phyloP scores from a whole-genome alignment of 257 asterid species.

The Mentha longifolia region DNA sequence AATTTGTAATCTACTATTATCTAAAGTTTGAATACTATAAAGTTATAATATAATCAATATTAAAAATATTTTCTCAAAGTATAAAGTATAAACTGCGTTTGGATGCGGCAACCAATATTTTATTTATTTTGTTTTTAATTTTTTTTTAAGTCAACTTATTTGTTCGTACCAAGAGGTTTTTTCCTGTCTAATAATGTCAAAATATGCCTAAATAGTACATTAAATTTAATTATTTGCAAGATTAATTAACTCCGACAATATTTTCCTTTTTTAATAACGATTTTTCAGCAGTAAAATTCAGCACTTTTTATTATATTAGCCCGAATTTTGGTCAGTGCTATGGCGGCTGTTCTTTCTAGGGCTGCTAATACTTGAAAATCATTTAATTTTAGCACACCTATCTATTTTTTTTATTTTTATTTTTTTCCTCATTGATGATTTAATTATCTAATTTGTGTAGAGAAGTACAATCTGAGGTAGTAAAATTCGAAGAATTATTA shows the following conservation, averaged over 20 bases:
- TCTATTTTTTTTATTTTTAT: neutral
- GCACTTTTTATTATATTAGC: neutral
- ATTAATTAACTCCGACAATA: neutral
- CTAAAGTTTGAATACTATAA: too few relatives aligned
- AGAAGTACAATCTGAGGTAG: too few relatives aligned
- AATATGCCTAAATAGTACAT: neutral
- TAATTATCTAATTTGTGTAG: neutral
- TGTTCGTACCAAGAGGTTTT: neutral
- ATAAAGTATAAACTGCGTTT: conserved; percentile 9
- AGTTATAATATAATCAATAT: too few relatives aligned
- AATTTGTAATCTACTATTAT: too few relatives aligned
- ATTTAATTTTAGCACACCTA: conserved; percentile 29
- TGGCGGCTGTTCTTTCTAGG: conserved; percentile 22
- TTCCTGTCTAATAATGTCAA: neutral
- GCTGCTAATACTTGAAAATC: conserved; percentile 21
- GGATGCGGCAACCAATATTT: conserved; percentile 15
- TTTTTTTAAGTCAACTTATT: conserved; percentile 30
- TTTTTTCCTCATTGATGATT: neutral
- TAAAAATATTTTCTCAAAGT: neutral
- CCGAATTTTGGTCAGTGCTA: conserved; percentile 8
- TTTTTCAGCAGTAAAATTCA: neutral
- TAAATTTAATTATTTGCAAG: neutral
- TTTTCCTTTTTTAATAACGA: neutral
- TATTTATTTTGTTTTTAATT: neutral
- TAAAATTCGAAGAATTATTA: too few relatives aligned